A percentile compares a stretch with the other conserved stretches of the same genome.
phyloP scores from a whole-genome alignment of 2,329 filamentous ascomycete genomes.

The Orbilia quercus region DNA sequence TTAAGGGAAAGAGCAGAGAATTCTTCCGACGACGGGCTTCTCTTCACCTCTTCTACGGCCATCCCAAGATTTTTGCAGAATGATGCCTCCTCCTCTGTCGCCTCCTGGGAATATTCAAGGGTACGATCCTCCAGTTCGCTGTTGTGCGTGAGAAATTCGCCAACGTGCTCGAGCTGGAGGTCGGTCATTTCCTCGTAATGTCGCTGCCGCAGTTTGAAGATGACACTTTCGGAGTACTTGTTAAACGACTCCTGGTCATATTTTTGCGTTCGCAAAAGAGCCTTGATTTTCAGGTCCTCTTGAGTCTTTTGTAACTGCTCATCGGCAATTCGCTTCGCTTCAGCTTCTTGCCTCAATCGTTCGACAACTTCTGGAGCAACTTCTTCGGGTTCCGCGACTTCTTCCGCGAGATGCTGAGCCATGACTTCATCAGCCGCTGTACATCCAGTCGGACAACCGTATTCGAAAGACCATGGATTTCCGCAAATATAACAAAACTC shows the following conservation, averaged over 20 bases:
- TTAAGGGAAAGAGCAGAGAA: slow-evolving; percentile 24
- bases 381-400: slow-evolving; percentile 21
- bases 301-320: slow-evolving; percentile 29
- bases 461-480: slow-evolving; percentile 70
- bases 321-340: slow-evolving; percentile 18
- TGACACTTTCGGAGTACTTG: slow-evolving; percentile 22
- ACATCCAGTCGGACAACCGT: slow-evolving; percentile 47
- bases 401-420: slow-evolving; percentile 28
- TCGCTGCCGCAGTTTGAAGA: slow-evolving; percentile 46
- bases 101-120: slow-evolving; percentile 29
- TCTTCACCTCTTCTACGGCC: slow-evolving; percentile 25
- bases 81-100: slow-evolving; percentile 21
- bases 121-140: slow-evolving; percentile 49
- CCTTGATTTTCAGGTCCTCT: slow-evolving; percentile 38
- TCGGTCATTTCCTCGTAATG: slow-evolving; percentile 55
- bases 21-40: slow-evolving; percentile 8
- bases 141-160: slow-evolving; percentile 47
- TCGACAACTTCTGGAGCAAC: slow-evolving; percentile 21
- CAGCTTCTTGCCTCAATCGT: slow-evolving; percentile 21
- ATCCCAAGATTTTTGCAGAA: slow-evolving; percentile 44
- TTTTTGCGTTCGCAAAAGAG: slow-evolving; percentile 40
- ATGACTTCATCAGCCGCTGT: slow-evolving; percentile 32
- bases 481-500: slow-evolving; percentile 91
- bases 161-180: slow-evolving; percentile 49
- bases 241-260: slow-evolving; percentile 42